A percentile compares a stretch with the other conserved stretches of the same genome.
Conservation (phyloP, 2,329 filamentous ascomycete genomes). For the Septoria linicola region DNA sequence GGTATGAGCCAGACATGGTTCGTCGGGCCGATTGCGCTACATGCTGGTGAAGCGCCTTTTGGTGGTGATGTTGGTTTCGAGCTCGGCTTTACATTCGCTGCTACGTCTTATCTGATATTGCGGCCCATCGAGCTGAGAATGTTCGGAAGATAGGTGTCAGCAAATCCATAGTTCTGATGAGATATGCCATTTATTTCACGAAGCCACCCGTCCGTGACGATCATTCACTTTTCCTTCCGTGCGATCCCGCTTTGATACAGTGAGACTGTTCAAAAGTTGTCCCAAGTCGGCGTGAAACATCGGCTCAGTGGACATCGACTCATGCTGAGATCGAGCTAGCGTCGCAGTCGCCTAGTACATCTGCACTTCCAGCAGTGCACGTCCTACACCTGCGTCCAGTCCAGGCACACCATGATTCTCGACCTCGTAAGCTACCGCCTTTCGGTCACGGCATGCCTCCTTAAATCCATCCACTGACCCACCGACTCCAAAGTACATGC, state of each 20-base stretch:
- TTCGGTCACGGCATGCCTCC: conserved; percentile 43
- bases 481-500: conserved; percentile 80
- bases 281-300: no score
- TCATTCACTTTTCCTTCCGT: no score
- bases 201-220: no score
- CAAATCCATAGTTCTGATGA: no score
- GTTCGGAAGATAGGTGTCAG: conserved; percentile 36
- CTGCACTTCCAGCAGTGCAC: conserved; percentile 50
- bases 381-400: conserved; percentile 46
- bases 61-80: conserved; percentile 66
- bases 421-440: conserved; percentile 49
- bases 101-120: conserved; percentile 53
- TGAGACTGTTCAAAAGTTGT: no score
- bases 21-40: conserved; percentile 63
- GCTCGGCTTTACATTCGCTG: conserved; percentile 62
- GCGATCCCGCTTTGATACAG: no score
- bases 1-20: conserved; percentile 72
- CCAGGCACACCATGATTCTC: conserved; percentile 48
- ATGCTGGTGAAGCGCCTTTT: conserved; percentile 52
- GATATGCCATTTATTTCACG: no score
- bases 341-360: conserved; percentile 34
- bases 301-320: no score
- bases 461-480: conserved; percentile 76
- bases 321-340: no score
- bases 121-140: conserved; percentile 51